Base-by-base conservation (phyloP, 1,139 yeast genomes). In the Saccharomyces hybrid region DNA sequence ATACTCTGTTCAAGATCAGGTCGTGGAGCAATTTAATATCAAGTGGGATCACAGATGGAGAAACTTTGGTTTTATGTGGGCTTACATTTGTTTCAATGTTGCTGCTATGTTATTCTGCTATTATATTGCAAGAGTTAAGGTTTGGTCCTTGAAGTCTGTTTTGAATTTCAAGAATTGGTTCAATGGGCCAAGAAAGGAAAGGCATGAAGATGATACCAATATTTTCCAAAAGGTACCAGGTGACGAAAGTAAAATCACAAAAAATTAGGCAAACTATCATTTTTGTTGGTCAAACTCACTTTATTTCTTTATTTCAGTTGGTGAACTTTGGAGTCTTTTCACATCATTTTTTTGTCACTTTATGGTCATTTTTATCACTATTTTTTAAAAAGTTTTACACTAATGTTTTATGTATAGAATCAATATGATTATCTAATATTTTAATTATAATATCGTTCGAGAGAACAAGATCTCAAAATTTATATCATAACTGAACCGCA, bases 1-100 rank as follows among this genome's bases (percentile, higher is more conserved):
- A 51, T 76, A 72, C 65, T 66, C 73, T 8, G 66, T 68, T 50
- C 78, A 74, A 54, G 78, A 76, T 61, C 70, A 77, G 58, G 78
- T 74, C 65, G 72, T 76, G 51, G 66, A 61, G 9, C 71, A 74
- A 52, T 71, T 71, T 59, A 74, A 73, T 56, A 73, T 76, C 56
- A 67, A 70, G 28, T 76, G 77, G 67, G 58, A 58, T 28, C 68
- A 78, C 63, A 75, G 80, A 63, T 82, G 87, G 87, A 74, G 85
- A 63, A 78, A 83, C 67, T 75, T 79, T 64, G 87, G 86, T 53
- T 75, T 82, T 59, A 73, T 80, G 67, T 70, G 78, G 70, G 78
- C 73, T 42, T 82, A 74, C 63, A 73, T 78, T 54, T 70, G 69
- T 16, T 75, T 80, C 66, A 78, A 80, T 63, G 62, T 77, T 51